phyloP scores from a whole-genome alignment of 2,329 filamentous ascomycete species.

The Scolecobasidium constrictum region DNA sequence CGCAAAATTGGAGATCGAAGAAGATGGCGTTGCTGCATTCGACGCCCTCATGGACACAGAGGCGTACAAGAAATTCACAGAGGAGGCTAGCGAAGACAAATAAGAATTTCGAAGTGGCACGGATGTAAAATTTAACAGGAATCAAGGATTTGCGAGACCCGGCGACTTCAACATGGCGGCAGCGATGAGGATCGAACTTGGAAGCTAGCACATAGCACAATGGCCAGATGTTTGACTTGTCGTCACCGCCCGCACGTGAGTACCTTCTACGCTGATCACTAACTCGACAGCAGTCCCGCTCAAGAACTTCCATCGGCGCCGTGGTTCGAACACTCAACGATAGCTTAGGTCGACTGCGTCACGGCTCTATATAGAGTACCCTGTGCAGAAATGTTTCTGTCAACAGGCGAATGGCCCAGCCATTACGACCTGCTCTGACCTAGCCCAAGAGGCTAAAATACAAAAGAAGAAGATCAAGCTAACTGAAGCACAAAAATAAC shows the following conservation, averaged over 20 bases:
- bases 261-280: neutral
- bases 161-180: neutral
- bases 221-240: neutral
- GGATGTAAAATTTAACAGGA: neutral
- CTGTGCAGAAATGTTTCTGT: too few species aligned
- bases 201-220: neutral
- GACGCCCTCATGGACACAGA: constrained; percentile 66
- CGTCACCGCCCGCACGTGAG: neutral
- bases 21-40: constrained; percentile 51
- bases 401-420: neutral
- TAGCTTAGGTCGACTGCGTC: neutral
- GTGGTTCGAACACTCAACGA: neutral
- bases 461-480: neutral
- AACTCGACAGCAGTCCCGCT: neutral
- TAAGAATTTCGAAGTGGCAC: neutral
- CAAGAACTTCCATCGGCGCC: neutral
- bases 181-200: neutral
- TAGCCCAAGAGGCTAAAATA: neutral
- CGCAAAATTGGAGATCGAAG: constrained; percentile 69
- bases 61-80: constrained; percentile 68
- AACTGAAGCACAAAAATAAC: neutral
- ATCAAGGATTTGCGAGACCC: neutral
- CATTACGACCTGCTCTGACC: neutral
- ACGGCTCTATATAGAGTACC: too few species aligned
- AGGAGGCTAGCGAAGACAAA: constrained; percentile 1